Percentiles rank a stretch among this genome's conserved stretches.
Conservation (phyloP, 768 basidiomycete species). For the Suillus hirtellus region DNA sequence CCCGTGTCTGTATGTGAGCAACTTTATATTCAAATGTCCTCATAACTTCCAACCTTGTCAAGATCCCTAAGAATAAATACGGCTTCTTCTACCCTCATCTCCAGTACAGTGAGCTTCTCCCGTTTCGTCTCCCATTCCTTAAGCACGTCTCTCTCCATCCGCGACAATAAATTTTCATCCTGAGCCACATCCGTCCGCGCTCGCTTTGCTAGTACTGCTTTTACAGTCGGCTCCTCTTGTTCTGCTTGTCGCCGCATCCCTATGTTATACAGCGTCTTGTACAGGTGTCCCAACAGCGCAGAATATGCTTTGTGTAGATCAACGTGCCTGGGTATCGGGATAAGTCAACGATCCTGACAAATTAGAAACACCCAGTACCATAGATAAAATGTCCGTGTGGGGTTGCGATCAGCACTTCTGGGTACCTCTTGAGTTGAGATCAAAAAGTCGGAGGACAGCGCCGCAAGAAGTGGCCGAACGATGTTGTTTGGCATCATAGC, state of each 20-base stretch:
- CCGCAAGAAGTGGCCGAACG: slow-evolving; percentile 76
- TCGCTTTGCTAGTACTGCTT: slow-evolving; percentile 76
- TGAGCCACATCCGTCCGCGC: slow-evolving; percentile 83
- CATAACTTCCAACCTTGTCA: slow-evolving; percentile 45
- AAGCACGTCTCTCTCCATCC: slow-evolving; percentile 75
- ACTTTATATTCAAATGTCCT: slow-evolving; percentile 37
- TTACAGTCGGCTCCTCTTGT: slow-evolving; percentile 60
- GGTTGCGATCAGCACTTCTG: slow-evolving; percentile 86
- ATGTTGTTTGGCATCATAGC: slow-evolving; percentile 93
- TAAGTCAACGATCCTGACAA: not conserved
- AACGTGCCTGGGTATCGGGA: slow-evolving; percentile 67
- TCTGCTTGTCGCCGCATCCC: slow-evolving; percentile 72
- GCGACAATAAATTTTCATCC: slow-evolving; percentile 65
- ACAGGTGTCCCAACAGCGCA: slow-evolving; percentile 71
- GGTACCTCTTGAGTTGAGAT: slow-evolving; percentile 94
- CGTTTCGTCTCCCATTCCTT: slow-evolving; percentile 72
- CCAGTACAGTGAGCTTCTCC: slow-evolving; percentile 74
- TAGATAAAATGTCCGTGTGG: slow-evolving; percentile 85
- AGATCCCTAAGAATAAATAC: slow-evolving; percentile 90
- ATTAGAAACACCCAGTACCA: slow-evolving; percentile 53
- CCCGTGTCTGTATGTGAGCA: no score
- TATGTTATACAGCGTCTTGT: slow-evolving; percentile 92
- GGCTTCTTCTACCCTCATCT: slow-evolving; percentile 84
- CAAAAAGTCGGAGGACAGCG: slow-evolving; percentile 76
- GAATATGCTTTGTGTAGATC: slow-evolving; percentile 84